Percentiles rank a stretch among this genome's conserved stretches.
These are phyloP conservation scores for Steccherinum ochraceum DNA, from an alignment of 768 basidiomycete species.

Conservation along the genomic window DNA sequence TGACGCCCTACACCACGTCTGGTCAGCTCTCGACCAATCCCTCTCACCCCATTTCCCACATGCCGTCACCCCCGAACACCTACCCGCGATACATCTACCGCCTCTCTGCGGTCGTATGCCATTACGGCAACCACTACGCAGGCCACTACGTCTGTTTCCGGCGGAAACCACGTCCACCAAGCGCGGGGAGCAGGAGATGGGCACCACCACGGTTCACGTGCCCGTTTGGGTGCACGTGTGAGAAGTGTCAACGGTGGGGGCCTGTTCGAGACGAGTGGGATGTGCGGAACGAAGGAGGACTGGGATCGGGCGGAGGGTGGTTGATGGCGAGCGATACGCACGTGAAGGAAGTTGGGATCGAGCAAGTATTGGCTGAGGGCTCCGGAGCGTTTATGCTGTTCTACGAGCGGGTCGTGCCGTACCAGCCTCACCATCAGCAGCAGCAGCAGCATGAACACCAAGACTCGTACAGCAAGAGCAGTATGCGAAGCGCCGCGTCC, in stretches of 20 bases:
- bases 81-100: conserved; percentile 74
- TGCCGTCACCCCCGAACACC: conserved; percentile 39
- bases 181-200: conserved; percentile 32
- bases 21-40: conserved; percentile 69
- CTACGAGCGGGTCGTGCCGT: conserved; percentile 65
- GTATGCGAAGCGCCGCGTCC: background rate
- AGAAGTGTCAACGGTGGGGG: conserved; percentile 38
- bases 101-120: conserved; percentile 81
- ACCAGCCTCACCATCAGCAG: background rate
- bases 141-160: conserved; percentile 95
- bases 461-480: background rate
- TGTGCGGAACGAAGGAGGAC: conserved; percentile 19
- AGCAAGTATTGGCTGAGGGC: conserved; percentile 68
- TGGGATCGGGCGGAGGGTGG: conserved; percentile 64
- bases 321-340: conserved; percentile 82
- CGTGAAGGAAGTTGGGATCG: conserved; percentile 70
- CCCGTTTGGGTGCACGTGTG: conserved; percentile 41
- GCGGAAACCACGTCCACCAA: conserved; percentile 59
- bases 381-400: conserved; percentile 89
- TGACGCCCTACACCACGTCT: conserved; percentile 83
- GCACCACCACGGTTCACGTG: conserved; percentile 33
- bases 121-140: conserved; percentile 88
- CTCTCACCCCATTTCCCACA: conserved; percentile 63
- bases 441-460: background rate
- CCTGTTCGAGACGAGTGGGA: conserved; percentile 56